Percentiles rank a stretch among this genome's conserved stretches.
Evolutionary conservation across 192 early-diverging fungal genomes (phyloP).

Genomic region (Backusella tarrabulga): DNA sequence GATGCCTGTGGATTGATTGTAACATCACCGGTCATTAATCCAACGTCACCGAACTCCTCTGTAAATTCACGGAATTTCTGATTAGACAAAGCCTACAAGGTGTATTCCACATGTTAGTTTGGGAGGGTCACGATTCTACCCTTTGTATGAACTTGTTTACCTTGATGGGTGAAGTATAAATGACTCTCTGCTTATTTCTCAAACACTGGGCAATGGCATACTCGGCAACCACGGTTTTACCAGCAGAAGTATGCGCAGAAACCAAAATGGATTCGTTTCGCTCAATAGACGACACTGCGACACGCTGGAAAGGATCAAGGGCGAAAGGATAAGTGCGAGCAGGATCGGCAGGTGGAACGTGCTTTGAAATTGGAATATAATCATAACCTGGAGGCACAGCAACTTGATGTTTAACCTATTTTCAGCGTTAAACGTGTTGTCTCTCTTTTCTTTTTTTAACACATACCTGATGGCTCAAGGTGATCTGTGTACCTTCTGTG

Average conservation of each 20-base stretch:
- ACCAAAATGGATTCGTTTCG: constrained; percentile 94
- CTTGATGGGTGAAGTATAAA: constrained; percentile 98
- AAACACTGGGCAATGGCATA: constrained; percentile 94
- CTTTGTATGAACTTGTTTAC: constrained; percentile 26
- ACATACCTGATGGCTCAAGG: constrained; percentile 45
- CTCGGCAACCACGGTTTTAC: constrained; percentile 99
- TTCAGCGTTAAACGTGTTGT: background rate
- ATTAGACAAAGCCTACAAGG: constrained; percentile 82
- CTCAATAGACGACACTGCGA: constrained; percentile 86
- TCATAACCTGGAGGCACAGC: constrained; percentile 83
- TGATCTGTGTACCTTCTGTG: constrained; percentile 42
- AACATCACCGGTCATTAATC: constrained; percentile 98
- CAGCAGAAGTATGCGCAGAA: constrained; percentile 94
- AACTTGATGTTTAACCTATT: constrained; percentile 91
- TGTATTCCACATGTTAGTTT: background rate
- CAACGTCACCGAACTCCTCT: constrained; percentile 96
- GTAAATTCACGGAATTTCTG: constrained; percentile 97
- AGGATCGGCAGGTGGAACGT: constrained; percentile 74
- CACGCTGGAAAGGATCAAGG: constrained; percentile 94
- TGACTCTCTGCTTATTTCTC: constrained; percentile 88
- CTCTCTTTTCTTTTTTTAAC: background rate
- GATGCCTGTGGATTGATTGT: constrained; percentile 92
- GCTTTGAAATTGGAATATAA: constrained; percentile 86
- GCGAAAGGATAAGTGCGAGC: constrained; percentile 88
- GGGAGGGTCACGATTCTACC: background rate